Evolutionary conservation across 768 basidiomycete genomes (phyloP).

Genomic region (Rhizopogon salebrosus): DNA sequence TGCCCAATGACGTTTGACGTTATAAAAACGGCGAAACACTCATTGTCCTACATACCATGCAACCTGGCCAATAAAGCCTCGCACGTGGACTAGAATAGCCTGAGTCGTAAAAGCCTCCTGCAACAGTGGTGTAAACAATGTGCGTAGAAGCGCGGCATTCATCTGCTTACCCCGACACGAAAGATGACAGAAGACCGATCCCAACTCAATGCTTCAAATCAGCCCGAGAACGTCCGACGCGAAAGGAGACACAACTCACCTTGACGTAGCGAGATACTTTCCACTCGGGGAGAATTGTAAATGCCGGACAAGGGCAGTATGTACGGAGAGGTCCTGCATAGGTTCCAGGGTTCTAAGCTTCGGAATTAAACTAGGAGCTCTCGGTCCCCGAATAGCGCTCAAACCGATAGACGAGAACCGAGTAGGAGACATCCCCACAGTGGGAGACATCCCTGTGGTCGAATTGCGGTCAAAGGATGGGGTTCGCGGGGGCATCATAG

Average conservation of each 20-base stretch:
- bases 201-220: conserved; percentile 30
- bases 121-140: conserved; percentile 9
- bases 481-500: conserved; percentile 24
- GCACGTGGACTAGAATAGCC: conserved; percentile 45
- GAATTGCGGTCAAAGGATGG: conserved; percentile 25
- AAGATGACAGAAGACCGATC: conserved; percentile 48
- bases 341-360: conserved; percentile 34
- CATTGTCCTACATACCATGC: conserved; percentile 34
- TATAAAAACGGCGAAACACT: neutral
- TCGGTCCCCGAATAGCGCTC: conserved; percentile 32
- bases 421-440: conserved; percentile 26
- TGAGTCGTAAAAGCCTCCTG: conserved; percentile 41
- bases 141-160: conserved; percentile 3
- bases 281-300: conserved; percentile 54
- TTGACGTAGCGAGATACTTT: conserved; percentile 48
- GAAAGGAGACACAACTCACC: conserved; percentile 22
- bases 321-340: conserved; percentile 39
- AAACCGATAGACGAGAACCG: conserved; percentile 28
- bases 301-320: conserved; percentile 47
- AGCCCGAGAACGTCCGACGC: conserved; percentile 4
- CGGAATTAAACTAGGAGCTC: conserved; percentile 37
- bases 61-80: conserved; percentile 50
- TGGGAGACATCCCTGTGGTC: conserved; percentile 25
- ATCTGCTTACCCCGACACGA: conserved; percentile 36
- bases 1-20: conserved; percentile 13